Evolutionary conservation across 345 rosid species (phyloP).

Genomic region (Salix caprea): DNA sequence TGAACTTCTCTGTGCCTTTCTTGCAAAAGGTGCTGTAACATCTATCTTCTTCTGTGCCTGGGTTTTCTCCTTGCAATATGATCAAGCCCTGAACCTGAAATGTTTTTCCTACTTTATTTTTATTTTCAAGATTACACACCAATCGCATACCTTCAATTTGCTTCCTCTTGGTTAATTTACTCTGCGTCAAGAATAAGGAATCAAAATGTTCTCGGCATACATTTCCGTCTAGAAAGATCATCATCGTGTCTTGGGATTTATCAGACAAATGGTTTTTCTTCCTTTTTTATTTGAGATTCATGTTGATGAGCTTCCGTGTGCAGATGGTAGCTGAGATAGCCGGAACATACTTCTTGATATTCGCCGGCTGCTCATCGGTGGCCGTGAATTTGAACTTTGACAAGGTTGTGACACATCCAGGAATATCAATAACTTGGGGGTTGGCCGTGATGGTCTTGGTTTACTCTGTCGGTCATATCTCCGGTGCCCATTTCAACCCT

Average conservation of each 20-base stretch:
- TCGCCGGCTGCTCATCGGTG: conserved; percentile 80
- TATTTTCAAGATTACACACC: no score
- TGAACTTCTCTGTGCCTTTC: conserved; percentile 59
- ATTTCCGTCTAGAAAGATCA: neutral
- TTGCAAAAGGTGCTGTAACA: conserved; percentile 60
- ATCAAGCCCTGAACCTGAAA: neutral
- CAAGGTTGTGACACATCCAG: conserved; percentile 61
- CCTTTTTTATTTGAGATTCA: neutral
- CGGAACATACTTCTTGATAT: conserved; percentile 91
- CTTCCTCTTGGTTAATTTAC: neutral
- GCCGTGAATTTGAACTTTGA: conserved; percentile 61
- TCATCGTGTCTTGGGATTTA: neutral
- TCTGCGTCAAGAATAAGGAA: neutral
- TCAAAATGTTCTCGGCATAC: neutral
- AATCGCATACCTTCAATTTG: neutral
- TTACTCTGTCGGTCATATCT: conserved; percentile 87
- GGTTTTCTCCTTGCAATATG: neutral
- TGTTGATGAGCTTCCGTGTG: neutral
- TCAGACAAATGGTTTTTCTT: neutral
- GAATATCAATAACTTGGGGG: conserved; percentile 84
- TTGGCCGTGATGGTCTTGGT: conserved; percentile 78
- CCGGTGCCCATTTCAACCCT: conserved; percentile 96
- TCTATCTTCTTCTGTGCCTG: neutral
- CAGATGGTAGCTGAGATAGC: conserved; percentile 70
- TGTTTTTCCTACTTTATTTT: neutral